Evolutionary conservation across 2,329 filamentous ascomycete species (phyloP).

Genomic region (Apiospora arundinis): DNA sequence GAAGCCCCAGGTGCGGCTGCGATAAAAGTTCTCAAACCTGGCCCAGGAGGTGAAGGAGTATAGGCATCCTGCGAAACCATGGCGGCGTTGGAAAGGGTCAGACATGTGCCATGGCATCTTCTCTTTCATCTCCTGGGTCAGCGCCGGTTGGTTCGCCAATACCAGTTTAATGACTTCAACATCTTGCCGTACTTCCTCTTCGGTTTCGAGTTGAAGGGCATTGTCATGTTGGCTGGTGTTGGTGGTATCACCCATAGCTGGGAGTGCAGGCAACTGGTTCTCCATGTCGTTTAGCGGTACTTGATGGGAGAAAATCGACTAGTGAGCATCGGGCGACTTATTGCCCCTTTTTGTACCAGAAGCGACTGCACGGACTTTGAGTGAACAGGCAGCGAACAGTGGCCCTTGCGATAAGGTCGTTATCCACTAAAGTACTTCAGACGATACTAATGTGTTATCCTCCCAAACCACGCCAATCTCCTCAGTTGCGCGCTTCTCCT

Average conservation of each 20-base stretch:
- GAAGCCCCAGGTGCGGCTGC: constrained; percentile 5
- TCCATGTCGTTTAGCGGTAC: neutral
- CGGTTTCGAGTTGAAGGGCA: neutral
- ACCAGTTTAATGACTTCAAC: neutral
- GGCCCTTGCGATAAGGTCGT: too few species aligned
- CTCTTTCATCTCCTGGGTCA: neutral
- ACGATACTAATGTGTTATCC: too few species aligned
- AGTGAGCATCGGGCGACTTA: neutral
- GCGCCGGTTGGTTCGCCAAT: neutral
- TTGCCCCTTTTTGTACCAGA: neutral
- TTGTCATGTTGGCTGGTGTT: neutral
- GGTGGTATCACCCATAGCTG: neutral
- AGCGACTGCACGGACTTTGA: neutral
- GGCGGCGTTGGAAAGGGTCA: neutral
- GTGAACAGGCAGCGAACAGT: too few species aligned
- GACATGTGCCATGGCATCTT: neutral
- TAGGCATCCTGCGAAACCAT: neutral
- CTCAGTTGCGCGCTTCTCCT: neutral
- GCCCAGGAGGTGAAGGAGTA: neutral
- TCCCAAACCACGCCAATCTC: neutral
- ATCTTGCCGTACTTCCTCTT: neutral
- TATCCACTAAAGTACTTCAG: too few species aligned
- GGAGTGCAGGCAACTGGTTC: neutral
- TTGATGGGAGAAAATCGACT: neutral
- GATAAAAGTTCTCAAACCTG: neutral